Percentiles rank a stretch among this genome's conserved stretches.
Conservation (phyloP, 768 basidiomycete species). For the Amanita jacksonii region DNA sequence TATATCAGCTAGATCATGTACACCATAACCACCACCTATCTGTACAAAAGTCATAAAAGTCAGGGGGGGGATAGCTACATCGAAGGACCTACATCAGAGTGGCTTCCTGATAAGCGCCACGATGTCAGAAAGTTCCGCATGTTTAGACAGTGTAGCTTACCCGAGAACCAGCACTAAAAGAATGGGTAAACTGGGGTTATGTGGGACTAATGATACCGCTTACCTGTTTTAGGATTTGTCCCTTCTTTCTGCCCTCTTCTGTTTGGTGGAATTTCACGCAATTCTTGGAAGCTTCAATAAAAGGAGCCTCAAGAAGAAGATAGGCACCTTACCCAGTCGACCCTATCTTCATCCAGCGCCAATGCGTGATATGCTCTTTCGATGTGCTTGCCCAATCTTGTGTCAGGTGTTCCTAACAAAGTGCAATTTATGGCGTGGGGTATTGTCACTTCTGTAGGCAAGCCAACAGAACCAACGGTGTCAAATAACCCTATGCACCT, state of each 20-base stretch:
- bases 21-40: constrained; percentile 62
- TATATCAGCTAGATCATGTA: constrained; percentile 61
- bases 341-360: constrained; percentile 56
- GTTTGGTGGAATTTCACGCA: constrained; percentile 59
- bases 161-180: constrained; percentile 63
- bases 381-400: constrained; percentile 50
- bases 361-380: constrained; percentile 60
- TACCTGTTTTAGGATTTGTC: constrained; percentile 57
- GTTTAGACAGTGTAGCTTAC: too few species aligned
- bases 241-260: constrained; percentile 36
- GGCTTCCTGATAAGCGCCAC: constrained; percentile 22
- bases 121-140: too few species aligned
- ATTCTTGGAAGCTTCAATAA: constrained; percentile 25
- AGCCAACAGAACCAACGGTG: constrained; percentile 64
- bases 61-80: constrained; percentile 3
- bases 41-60: constrained; percentile 15
- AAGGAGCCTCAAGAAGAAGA: neutral
- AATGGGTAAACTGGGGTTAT: neutral
- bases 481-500: constrained; percentile 71
- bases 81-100: constrained; percentile 30
- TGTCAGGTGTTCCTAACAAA: constrained; percentile 55
- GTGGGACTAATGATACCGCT: constrained; percentile 6
- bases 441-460: constrained; percentile 54
- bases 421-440: constrained; percentile 33
- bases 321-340: constrained; percentile 48